phyloP scores from a whole-genome alignment of 2,329 filamentous ascomycete species.

The Microsporum audouinii region DNA sequence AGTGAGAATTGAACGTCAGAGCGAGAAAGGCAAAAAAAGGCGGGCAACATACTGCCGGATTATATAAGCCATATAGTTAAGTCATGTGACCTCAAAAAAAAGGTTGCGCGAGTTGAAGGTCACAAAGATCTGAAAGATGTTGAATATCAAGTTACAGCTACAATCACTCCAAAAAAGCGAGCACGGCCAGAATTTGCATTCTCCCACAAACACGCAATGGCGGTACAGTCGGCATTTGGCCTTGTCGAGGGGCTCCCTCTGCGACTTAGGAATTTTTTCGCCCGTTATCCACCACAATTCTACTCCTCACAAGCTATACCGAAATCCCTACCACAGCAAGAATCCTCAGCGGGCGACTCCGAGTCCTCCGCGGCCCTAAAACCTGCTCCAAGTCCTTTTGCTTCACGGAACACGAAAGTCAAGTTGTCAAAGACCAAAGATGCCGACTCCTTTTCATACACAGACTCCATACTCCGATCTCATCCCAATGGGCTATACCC shows the following conservation, averaged over 20 bases:
- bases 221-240: constrained; percentile 9
- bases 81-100: not conserved
- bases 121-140: not conserved
- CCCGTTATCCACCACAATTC: constrained; percentile 65
- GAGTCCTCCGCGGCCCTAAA: constrained; percentile 15
- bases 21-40: not conserved
- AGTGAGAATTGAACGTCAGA: not conserved
- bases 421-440: constrained; percentile 22
- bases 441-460: constrained; percentile 22
- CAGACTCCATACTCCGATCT: constrained; percentile 26
- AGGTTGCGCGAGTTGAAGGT: not conserved
- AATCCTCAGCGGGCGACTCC: constrained; percentile 39
- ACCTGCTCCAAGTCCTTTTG: constrained; percentile 28
- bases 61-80: not conserved
- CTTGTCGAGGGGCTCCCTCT: constrained; percentile 64
- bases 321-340: constrained; percentile 18
- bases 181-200: not conserved
- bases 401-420: constrained; percentile 34
- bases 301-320: constrained; percentile 29
- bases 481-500: constrained; percentile 36
- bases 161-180: not conserved
- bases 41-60: not conserved
- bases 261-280: constrained; percentile 75
- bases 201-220: constrained; percentile 7
- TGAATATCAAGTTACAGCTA: not conserved